Percentiles rank a stretch among this genome's conserved stretches.
Evolutionary conservation across 2,329 filamentous ascomycete species (phyloP).

Genomic region (Paracoccidioides brasiliensis): DNA sequence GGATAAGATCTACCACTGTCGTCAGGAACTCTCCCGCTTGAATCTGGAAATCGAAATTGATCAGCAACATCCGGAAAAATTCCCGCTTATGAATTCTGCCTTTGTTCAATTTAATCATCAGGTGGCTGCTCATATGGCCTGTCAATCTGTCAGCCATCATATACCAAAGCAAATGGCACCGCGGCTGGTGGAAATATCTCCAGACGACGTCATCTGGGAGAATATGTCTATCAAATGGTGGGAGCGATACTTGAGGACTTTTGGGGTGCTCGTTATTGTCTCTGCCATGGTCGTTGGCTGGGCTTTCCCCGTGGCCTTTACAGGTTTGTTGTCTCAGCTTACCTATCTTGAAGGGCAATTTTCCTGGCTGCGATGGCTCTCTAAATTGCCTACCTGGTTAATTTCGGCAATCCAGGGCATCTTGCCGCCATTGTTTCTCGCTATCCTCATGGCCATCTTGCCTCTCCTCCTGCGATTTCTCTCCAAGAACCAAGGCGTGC

Average conservation of each 20-base stretch:
- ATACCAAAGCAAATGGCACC: slow-evolving; percentile 88
- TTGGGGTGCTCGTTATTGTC: slow-evolving; percentile 52
- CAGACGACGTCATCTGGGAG: slow-evolving; percentile 86
- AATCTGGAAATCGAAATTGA: slow-evolving; percentile 89
- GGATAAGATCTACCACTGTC: slow-evolving; percentile 86
- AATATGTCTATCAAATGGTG: slow-evolving; percentile 96
- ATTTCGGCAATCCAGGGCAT: slow-evolving; percentile 70
- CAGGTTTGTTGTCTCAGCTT: slow-evolving; percentile 68
- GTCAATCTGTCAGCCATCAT: slow-evolving; percentile 81
- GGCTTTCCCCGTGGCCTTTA: slow-evolving; percentile 83
- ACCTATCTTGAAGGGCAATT: slow-evolving; percentile 53
- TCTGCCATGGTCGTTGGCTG: slow-evolving; percentile 70
- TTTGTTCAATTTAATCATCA: slow-evolving; percentile 99
- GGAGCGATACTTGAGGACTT: slow-evolving; percentile 66
- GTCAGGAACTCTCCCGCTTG: slow-evolving; percentile 69
- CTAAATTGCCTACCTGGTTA: slow-evolving; percentile 45
- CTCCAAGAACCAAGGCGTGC: slow-evolving; percentile 60
- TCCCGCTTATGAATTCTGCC: slow-evolving; percentile 85
- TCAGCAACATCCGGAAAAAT: slow-evolving; percentile 71
- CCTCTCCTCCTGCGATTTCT: slow-evolving; percentile 67
- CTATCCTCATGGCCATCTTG: slow-evolving; percentile 64
- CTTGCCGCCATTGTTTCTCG: slow-evolving; percentile 63
- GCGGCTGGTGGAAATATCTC: slow-evolving; percentile 82
- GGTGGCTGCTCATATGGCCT: slow-evolving; percentile 95
- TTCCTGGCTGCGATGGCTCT: slow-evolving; percentile 58